Evolutionary conservation across 2,329 filamentous ascomycete genomes (phyloP), one percentile per base, ranked within the genome.

Genomic region (Aspergillus viridinutans): DNA sequence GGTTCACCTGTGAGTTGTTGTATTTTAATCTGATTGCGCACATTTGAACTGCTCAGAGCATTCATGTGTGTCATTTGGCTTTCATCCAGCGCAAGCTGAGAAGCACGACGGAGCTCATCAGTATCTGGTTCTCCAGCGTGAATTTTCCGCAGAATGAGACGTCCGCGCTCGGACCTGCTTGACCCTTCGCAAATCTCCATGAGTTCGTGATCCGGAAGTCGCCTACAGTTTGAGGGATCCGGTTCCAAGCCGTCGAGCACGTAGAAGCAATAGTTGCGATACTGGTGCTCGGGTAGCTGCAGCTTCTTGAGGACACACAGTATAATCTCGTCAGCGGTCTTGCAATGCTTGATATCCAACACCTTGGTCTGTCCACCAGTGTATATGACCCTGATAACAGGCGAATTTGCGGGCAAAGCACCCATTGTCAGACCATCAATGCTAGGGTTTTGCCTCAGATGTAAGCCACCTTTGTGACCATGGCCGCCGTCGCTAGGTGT

Each of bases 211-310:
- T 99, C 94, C 35, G 88, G 87, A 42, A 97, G 81, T 51, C 90
- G 86, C 58, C 92, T 87, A 72, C 90, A 95, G 69, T 92, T 86
- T 51, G 83, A 84, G 29, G 91, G 88, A 64, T 94, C 88, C 1
- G 92, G 87, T 50, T 97, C 91, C 42, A 91, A 80, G 52, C 92
- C 93, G 63, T 90, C 88, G 57, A 97, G 81, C 1, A 96, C 88
- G 80, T 94, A 97, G 77, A 99, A 97, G 78, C 92, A 97, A 76
- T 96, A 97, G 69, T 95, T 96, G 67, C 92, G 86, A 71, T 94
- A 90, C 68, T 97, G 92, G 61, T 93, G 90, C 69, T 96, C 92
- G 23, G 92, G 90, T 29, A 96, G 82, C 43, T 87, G 86, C 61
- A 96, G 90, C 73, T 97, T 97, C 64, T 89, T 86, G 48, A 97